Percentiles rank a stretch among this genome's conserved stretches.
Evolutionary conservation across 768 basidiomycete genomes (phyloP).

Genomic region (Cystobasidium ongulense): DNA sequence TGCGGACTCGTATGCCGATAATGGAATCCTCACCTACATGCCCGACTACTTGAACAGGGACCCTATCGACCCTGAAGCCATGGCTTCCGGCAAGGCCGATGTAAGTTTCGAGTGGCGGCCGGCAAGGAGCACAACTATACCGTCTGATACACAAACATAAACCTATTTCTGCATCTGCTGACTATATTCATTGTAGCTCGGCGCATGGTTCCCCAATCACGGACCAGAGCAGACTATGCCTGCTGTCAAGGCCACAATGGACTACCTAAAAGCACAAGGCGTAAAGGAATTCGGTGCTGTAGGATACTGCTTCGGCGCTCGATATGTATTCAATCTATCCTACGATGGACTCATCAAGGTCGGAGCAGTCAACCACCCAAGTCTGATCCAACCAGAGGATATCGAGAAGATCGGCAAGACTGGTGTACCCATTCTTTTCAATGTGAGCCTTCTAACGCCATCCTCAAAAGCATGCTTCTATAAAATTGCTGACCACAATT

Average conservation of each 20-base stretch:
- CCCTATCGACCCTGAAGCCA: background rate
- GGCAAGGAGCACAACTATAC: background rate
- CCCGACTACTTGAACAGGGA: conserved; percentile 2
- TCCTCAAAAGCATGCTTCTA: background rate
- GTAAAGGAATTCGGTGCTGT: conserved; percentile 12
- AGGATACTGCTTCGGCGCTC: conserved; percentile 29
- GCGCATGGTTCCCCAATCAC: conserved; percentile 16
- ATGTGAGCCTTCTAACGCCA: background rate
- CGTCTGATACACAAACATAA: background rate
- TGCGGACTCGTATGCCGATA: conserved; percentile 19
- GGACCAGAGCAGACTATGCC: conserved; percentile 12
- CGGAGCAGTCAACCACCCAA: conserved; percentile 20
- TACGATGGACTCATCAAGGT: conserved; percentile 22
- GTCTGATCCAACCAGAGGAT: conserved; percentile 19
- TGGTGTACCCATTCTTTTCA: conserved; percentile 24
- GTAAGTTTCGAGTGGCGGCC: background rate
- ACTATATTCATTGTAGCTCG: background rate
- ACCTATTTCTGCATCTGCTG: background rate
- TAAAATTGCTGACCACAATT: too few species aligned
- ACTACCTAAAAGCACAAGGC: conserved; percentile 1
- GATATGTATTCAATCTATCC: conserved; percentile 19
- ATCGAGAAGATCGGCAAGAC: conserved; percentile 19
- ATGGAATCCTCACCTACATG: conserved; percentile 20
- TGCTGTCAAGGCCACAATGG: conserved; percentile 16
- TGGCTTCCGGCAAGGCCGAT: conserved; percentile 20